Percentiles rank a stretch among this genome's conserved stretches.
These are phyloP conservation scores for Pyrenophora graminea DNA, from an alignment of 2,329 filamentous ascomycete species.

Conservation along the genomic window DNA sequence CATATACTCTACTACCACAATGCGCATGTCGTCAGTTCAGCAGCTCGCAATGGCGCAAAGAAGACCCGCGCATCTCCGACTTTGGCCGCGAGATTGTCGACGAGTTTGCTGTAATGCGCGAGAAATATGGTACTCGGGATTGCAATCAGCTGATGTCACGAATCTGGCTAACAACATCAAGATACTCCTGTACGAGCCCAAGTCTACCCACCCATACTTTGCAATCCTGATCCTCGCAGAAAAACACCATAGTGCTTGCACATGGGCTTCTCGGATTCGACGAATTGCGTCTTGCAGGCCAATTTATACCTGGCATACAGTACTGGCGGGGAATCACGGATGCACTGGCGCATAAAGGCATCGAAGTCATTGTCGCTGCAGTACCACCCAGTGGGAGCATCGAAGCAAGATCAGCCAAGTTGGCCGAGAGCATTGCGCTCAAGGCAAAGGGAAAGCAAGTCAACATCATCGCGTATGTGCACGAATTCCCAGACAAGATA, in stretches of 20 bases:
- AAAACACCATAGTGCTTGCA: slow-evolving; percentile 64
- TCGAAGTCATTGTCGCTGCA: slow-evolving; percentile 64
- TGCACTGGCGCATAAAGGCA: slow-evolving; percentile 58
- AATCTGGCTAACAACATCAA: slow-evolving; percentile 22
- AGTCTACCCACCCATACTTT: slow-evolving; percentile 22
- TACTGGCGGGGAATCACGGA: slow-evolving; percentile 69
- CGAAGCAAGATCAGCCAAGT: slow-evolving; percentile 59
- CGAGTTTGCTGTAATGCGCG: slow-evolving; percentile 63
- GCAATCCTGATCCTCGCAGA: slow-evolving; percentile 39
- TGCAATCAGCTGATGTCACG: no score
- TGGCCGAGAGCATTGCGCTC: slow-evolving; percentile 58
- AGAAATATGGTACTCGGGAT: slow-evolving; percentile 56
- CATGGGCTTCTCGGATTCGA: slow-evolving; percentile 70
- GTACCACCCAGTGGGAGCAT: slow-evolving; percentile 65
- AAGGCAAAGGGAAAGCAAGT: slow-evolving; percentile 62
- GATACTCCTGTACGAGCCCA: slow-evolving; percentile 39
- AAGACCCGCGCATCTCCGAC: slow-evolving; percentile 57
- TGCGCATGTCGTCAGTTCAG: slow-evolving; percentile 26
- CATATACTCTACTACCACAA: slow-evolving; percentile 1
- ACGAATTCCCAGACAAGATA: neutral
- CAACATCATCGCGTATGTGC: slow-evolving; percentile 66
- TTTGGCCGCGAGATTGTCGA: slow-evolving; percentile 61
- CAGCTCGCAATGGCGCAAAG: slow-evolving; percentile 26
- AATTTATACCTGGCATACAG: slow-evolving; percentile 60
- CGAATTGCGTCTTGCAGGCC: slow-evolving; percentile 61